Conservation (phyloP, 192 early-diverging fungal species). For the Lunasporangiospora selenospora region DNA sequence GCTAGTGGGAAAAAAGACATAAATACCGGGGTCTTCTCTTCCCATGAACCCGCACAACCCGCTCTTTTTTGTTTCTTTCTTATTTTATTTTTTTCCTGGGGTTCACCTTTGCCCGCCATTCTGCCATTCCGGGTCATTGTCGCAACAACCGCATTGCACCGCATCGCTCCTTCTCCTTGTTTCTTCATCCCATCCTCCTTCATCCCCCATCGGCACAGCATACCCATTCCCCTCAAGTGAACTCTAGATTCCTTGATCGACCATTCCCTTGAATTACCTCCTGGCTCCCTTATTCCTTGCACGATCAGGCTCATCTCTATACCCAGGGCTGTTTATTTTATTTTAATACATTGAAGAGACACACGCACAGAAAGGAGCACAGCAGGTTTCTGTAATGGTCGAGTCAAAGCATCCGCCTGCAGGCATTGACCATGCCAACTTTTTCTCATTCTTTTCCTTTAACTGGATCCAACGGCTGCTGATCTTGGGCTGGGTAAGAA, state of each 20-base stretch:
- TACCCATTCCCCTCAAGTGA: too few species aligned
- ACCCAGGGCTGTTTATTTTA: too few species aligned
- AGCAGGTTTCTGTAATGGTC: constrained; percentile 6
- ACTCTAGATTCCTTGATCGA: too few species aligned
- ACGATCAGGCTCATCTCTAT: not conserved
- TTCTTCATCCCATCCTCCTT: not conserved
- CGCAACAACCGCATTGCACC: not conserved
- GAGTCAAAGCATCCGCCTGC: constrained; percentile 32
- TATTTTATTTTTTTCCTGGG: not conserved
- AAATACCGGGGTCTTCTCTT: too few species aligned
- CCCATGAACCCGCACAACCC: too few species aligned
- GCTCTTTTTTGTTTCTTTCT: too few species aligned
- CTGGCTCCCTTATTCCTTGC: not conserved
- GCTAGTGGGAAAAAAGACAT: too few species aligned
- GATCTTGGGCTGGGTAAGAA: constrained; percentile 43
- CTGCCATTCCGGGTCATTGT: not conserved
- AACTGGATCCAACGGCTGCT: constrained; percentile 44
- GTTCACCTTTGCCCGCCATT: not conserved
- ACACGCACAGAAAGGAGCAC: too few species aligned
- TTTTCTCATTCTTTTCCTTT: constrained; percentile 43
- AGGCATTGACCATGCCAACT: constrained; percentile 20
- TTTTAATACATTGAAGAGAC: not conserved
- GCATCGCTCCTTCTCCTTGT: not conserved
- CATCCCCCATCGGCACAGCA: not conserved
- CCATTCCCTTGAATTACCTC: not conserved